phyloP scores from a whole-genome alignment of 2,329 filamentous ascomycete genomes.

The Teratosphaeria epicoccoides region DNA sequence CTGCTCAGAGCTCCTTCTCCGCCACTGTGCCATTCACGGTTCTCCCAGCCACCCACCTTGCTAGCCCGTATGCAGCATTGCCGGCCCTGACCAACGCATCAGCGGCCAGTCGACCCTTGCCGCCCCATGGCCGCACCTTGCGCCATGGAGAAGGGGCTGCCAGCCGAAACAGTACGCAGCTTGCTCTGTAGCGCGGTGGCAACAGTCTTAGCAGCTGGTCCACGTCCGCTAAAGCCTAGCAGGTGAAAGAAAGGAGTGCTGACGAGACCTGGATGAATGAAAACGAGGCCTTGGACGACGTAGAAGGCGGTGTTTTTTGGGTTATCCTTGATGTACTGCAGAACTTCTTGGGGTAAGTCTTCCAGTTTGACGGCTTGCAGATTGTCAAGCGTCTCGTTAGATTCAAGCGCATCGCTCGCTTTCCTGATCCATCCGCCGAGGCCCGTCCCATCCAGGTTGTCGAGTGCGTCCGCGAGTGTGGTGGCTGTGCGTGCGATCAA shows the following conservation, averaged over 20 bases:
- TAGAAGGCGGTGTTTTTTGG: not conserved
- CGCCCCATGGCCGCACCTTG: not conserved
- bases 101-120: not conserved
- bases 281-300: not conserved
- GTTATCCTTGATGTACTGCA: constrained; percentile 3
- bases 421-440: not conserved
- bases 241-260: not conserved
- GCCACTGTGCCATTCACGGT: not conserved
- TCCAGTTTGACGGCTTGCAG: constrained; percentile 3
- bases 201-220: not conserved
- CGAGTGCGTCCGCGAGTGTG: not conserved
- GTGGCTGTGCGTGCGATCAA: not conserved
- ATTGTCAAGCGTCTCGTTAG: not conserved
- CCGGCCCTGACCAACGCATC: not conserved
- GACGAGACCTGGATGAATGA: not conserved
- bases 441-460: not conserved
- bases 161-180: not conserved
- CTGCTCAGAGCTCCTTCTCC: not conserved
- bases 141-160: not conserved
- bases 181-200: not conserved
- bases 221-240: not conserved
- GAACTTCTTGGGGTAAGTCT: not conserved
- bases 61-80: not conserved
- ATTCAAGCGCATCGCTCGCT: not conserved
- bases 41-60: not conserved